These are phyloP conservation scores for Ligustrum vulgare DNA, from an alignment of 257 asterid genomes.

Conservation along the genomic window DNA sequence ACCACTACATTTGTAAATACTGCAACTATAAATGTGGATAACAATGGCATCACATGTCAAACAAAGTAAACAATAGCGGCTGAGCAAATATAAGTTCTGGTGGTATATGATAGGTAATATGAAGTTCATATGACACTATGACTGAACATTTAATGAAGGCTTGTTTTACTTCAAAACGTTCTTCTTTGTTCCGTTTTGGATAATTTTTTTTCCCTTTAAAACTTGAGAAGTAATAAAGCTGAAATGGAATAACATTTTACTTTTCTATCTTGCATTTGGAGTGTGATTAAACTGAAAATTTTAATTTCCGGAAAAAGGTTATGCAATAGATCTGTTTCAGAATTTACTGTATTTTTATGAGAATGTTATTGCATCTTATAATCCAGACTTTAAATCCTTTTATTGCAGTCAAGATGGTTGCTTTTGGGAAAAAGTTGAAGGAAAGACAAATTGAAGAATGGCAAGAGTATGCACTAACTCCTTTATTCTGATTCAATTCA, in stretches of 20 bases:
- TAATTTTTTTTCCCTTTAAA: not conserved
- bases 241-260: not conserved
- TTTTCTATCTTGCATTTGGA: not conserved
- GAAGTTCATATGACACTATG: not conserved
- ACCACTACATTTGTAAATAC: not conserved
- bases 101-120: not conserved
- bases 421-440: slow-evolving; percentile 88
- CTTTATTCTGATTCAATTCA: not conserved
- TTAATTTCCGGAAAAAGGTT: not conserved
- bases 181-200: not conserved
- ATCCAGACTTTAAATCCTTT: slow-evolving; percentile 10
- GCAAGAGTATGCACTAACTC: slow-evolving; percentile 60
- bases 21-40: not conserved
- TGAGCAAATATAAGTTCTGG: not conserved
- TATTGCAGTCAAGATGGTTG: slow-evolving; percentile 72
- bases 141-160: not conserved
- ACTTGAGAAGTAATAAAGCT: not conserved
- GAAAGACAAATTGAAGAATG: slow-evolving; percentile 85
- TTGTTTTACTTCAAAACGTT: not conserved
- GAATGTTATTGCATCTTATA: not conserved
- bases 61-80: not conserved
- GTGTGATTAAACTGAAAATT: not conserved
- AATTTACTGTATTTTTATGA: not conserved
- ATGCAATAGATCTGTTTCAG: not conserved
- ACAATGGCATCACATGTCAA: not conserved